These are phyloP conservation scores for Dillenia suffruticosa DNA, from an alignment of 164 flowering plant species.

Conservation along the genomic window DNA sequence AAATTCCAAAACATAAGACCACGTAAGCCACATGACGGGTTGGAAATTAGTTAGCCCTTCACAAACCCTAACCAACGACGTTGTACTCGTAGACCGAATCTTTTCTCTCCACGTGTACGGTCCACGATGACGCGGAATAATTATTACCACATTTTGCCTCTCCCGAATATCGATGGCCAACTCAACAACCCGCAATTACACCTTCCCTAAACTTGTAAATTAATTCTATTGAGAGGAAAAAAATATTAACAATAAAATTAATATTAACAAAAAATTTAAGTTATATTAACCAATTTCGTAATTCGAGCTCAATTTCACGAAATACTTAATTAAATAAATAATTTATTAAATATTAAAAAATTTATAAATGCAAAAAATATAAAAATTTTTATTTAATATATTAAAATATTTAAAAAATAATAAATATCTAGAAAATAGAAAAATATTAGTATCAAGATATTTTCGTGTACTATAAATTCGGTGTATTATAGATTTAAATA, in stretches of 20 bases:
- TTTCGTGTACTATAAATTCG: too few relatives aligned
- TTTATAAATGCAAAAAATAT: too few relatives aligned
- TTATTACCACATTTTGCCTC: constrained; percentile 4
- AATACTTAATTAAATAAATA: too few relatives aligned
- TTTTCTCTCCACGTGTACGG: constrained; percentile 50
- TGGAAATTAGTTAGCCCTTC: constrained; percentile 34
- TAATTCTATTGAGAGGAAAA: neutral
- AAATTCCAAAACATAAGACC: constrained; percentile 15
- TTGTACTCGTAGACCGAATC: constrained; percentile 35
- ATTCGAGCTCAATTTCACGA: too few relatives aligned
- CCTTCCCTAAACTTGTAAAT: neutral
- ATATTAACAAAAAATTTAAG: too few relatives aligned
- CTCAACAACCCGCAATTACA: constrained; percentile 49
- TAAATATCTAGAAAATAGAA: too few relatives aligned
- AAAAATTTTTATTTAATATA: too few relatives aligned
- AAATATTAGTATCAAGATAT: too few relatives aligned
- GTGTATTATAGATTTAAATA: too few relatives aligned
- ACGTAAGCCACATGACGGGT: constrained; percentile 68
- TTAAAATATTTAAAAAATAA: too few relatives aligned
- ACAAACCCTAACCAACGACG: constrained; percentile 10
- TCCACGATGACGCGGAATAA: constrained; percentile 22
- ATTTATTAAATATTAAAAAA: too few relatives aligned
- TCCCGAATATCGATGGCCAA: constrained; percentile 43
- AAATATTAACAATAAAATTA: neutral
- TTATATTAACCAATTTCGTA: too few relatives aligned